Base-by-base conservation (phyloP, 768 basidiomycete genomes). In the Pleurotus ostreatus region DNA sequence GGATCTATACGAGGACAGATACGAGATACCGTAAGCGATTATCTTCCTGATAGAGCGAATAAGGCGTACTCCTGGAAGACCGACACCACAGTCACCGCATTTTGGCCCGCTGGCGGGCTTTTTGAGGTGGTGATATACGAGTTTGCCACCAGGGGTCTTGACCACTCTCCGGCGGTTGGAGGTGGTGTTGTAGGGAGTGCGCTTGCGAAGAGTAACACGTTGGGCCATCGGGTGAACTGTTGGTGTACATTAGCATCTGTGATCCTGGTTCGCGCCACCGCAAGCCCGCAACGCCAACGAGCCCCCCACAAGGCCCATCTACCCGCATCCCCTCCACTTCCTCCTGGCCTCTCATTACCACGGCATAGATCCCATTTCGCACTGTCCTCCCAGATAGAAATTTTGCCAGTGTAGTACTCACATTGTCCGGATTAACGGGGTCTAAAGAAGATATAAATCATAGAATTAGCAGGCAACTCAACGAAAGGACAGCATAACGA, bases 201-300 rank as follows among this genome's bases (percentile, higher is more conserved):
- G 93, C 78, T 97, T 99, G 80, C 97, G 90, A 79, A 99, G 93
- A 67, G 94, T 97, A 68, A 99, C 95, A 71, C 97, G 94, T 86
- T 98, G 96, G 76, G 93, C 94, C 96, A 98, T 98, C 66, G 70
- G 55, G 66, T 60, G 58, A 64, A 55, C 71, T 69, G 58, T 26
- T 62, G 18, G 41, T 57, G 55, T 52, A 45, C 55, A 53, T 53
- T 44, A 57, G 55, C 20, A 49, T 41, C n/a, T 20, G 40, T 61
- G 8, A 59, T 47, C 53, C 25, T 40, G n/a, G 30, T 40, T 20
- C 41, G 26, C 23, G 12, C 40, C 18, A 30, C 48, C 26, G 5
- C 30, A 38, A 18, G 23, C 25, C 38, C 43, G 15, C 30, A 38
- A 3, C 26, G 40, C 48, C 49, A n/a, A 45, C 22, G 22, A 55